Percentiles rank a stretch among this genome's conserved stretches.
Conservation (phyloP, 805 yeast genomes). For the Spathaspora hagerdaliae region DNA sequence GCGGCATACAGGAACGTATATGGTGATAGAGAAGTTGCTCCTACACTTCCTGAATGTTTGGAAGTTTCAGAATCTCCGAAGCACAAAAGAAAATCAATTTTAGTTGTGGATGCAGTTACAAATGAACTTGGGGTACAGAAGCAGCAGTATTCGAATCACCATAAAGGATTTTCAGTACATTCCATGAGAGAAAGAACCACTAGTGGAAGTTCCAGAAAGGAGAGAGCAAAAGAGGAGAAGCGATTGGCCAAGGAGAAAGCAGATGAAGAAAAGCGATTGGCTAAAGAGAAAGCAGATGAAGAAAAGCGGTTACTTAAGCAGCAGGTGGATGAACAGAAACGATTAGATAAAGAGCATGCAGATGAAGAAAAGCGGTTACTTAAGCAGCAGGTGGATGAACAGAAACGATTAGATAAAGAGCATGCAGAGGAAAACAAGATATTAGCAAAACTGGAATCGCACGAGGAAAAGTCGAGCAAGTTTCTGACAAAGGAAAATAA, state of each 20-base stretch:
- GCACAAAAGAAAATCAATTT: constrained; percentile 4
- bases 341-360: neutral
- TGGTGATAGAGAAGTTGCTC: constrained; percentile 26
- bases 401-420: neutral
- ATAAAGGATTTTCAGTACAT: constrained; percentile 26
- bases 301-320: neutral
- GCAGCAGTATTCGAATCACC: constrained; percentile 28
- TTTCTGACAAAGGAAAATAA: neutral
- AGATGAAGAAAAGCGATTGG: constrained; percentile 4
- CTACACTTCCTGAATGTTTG: neutral
- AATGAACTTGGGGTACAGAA: constrained; percentile 1
- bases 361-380: constrained; percentile 4
- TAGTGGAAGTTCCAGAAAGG: constrained; percentile 3
- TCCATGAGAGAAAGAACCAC: constrained; percentile 23
- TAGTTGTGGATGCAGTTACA: neutral
- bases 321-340: neutral
- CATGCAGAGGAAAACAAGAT: neutral
- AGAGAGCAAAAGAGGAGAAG: constrained; percentile 11
- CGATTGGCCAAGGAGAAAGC: constrained; percentile 2
- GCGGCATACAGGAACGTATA: constrained; percentile 56
- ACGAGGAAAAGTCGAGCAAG: constrained; percentile 3
- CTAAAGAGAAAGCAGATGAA: neutral
- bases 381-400: neutral
- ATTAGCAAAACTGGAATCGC: neutral
- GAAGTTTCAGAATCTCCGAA: neutral